Base-by-base conservation (phyloP, 176 grass and related monocot genomes). In the Bothriochloa decipiens region DNA sequence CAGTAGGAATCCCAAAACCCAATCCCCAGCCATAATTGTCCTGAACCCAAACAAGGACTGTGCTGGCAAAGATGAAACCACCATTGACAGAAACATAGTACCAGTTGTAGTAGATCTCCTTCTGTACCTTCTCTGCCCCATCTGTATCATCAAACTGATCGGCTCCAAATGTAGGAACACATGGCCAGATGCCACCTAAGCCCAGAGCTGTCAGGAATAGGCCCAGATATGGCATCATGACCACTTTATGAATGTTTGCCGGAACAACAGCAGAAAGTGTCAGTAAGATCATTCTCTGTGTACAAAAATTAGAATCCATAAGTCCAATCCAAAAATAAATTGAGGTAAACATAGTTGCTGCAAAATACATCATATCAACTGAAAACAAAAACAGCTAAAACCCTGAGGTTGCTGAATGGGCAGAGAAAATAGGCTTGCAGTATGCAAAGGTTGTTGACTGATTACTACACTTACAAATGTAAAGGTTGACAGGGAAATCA, bases 111-210 rank as follows among this genome's bases (percentile, higher is more conserved):
- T 43, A 93, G 29, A 86, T 70, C 4, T 65, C 82, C 69, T 93
- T 90, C 40, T 76, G 80, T 6, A 40, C 46, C 50, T 76, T 70
- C 85, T 93, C 91, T 5, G 1, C 0, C 1, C 23, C 23, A 36
- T 93, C 88, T 0, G 82, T 83, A 25, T 88, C 83, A 17, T 93
- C 86, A 18, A 93, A 93, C 11, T 93, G 91, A 76, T 93, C 91
- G 8, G 91, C 91, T 20, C 88, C 88, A 20, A 93, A 93, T 28
- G 86, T 80, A 0, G 91, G 85, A 18, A 90, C 89, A 45, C 88
- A 93, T 6, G 91, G 91, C 46, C 85, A 86, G 58, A 93, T 86
- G 4, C 91, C 91, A 33, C 91, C 91, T 3, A 84, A 78, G 32
- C 91, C 88, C 39, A 93, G 63, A 20, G 88, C 91, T 22, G 84